Conservation (phyloP, 1,284 basidiomycete genomes). For the Puccinia novopanici region DNA sequence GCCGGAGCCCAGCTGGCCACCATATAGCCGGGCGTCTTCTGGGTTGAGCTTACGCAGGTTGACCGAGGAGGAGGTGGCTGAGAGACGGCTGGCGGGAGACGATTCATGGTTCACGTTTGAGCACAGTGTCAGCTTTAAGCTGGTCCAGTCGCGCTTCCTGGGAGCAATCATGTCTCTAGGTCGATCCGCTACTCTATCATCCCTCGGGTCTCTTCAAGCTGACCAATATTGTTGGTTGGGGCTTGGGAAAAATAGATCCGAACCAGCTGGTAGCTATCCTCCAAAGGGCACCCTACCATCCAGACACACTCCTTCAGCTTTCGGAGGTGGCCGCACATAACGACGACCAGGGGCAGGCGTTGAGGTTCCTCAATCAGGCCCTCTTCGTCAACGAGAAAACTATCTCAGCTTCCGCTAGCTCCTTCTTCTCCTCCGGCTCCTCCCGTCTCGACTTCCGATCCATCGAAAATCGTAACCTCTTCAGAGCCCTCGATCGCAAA, state of each 20-base stretch:
- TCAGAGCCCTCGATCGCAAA: constrained; percentile 62
- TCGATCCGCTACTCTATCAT: not conserved
- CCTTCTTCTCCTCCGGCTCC: constrained; percentile 67
- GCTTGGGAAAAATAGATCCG: constrained; percentile 54
- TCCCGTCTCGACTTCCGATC: constrained; percentile 81
- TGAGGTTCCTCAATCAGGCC: constrained; percentile 80
- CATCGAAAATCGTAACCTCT: constrained; percentile 82
- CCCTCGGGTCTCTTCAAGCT: not conserved
- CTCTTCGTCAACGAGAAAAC: constrained; percentile 80
- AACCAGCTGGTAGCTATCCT: constrained; percentile 63
- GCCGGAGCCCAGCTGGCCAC: constrained; percentile 60
- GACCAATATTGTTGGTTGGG: not conserved
- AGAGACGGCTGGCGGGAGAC: not conserved
- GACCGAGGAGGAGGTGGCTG: constrained; percentile 4
- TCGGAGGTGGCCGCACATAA: constrained; percentile 62
- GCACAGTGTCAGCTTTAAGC: constrained; percentile 38
- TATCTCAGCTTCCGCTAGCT: not conserved
- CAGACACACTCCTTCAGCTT: constrained; percentile 83
- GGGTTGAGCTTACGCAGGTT: constrained; percentile 28
- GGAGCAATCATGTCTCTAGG: constrained; percentile 36
- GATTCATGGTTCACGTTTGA: constrained; percentile 45
- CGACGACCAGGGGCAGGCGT: constrained; percentile 65
- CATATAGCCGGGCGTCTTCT: constrained; percentile 53
- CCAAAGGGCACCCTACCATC: constrained; percentile 71
- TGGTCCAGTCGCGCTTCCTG: constrained; percentile 33